Base-by-base conservation (phyloP, 129 eudicot species). In the Mikania micrantha region DNA sequence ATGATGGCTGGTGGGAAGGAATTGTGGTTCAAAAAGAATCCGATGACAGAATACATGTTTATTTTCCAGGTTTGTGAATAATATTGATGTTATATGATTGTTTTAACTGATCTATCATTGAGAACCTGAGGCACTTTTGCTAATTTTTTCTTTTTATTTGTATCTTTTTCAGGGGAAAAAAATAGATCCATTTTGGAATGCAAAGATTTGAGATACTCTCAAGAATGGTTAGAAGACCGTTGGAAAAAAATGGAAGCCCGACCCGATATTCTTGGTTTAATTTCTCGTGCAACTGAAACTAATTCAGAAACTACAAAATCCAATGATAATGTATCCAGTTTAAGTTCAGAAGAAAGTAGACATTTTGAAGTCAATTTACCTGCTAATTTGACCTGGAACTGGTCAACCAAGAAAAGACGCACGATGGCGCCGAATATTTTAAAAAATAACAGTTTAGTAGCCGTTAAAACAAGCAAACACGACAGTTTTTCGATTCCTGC, bases 1-100 rank as follows among this genome's bases (percentile, higher is more conserved):
- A 86, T 75, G 90, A 86, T 78, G 95, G 95, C 7, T 92, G 98
- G 98, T 91, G 98, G 95, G 98, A 91, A 82, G 98, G 98, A 38
- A 80, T 92, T 38, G 91, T 92, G 38, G 71, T 86, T 60, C 78
- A 66, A 36, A 88, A 82, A 77, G 86, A 88, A 71, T 80, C 83
- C 7, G 80, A 69, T 45, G 60, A 61, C 45, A 70, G 19, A 48
- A 67, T 88, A 19, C 83, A 68, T 44, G 96, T 92, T 28, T 82
- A 84, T 69, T 78, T 92, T 36, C 98, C 96, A 78, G 96, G 95
- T 81, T 66, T 19, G 79, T 72, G 2, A 24, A 21, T 9, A 13
- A 6, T 4, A n/a, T n/a, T n/a, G n/a, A n/a, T 35, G 17, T 34
- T 25, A 28, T 19, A 36, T 67, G 12, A 9, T 60, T 1, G 12